Evolutionary conservation across 202 grass and related monocot species (phyloP), one percentile per base, ranked within the genome.

Genomic region (Saccharum hybrid): DNA sequence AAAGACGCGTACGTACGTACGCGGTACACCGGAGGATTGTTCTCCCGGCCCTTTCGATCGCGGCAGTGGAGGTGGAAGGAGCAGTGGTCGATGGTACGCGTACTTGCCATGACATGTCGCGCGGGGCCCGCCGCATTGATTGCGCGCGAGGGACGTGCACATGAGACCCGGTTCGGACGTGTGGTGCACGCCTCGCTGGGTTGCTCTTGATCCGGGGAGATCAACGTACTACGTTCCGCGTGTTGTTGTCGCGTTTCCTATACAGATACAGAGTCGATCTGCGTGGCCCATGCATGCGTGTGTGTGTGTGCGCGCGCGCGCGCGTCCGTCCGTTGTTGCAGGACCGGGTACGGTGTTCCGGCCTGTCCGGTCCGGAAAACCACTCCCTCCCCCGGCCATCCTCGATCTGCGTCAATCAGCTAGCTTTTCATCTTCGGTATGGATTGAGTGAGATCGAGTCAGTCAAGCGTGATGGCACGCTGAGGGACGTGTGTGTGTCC

Each of bases 41-140:
- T 60, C 73, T 76, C 52, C 65, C 30, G 21, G 4, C 4, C 68
- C 68, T 3, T 42, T 26, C 36, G n/a, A 41, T 61, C 36, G 8
- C n/a, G 1, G 2, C 6, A 31, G 72, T 37, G 30, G 4, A 10
- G 7, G 46, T 34, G 54, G 30, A 21, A 19, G 48, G 9, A 31
- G 13, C 0, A 0, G 56, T 22, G 54, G 54, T 59, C 42, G 8
- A 19, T 34, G 16, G 38, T 30, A 41, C 52, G 8, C 4, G 78
- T 67, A 67, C 77, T 31, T 81, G 78, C 52, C 26, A 21, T 67
- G 5, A 63, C 62, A 69, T 87, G 77, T 71, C 74, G 36, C 31
- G 77, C 46, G 84, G 92, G 83, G 2, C 81, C 89, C 82, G 28
- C 10, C 66, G 77, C 80, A 88, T 90, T 90, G 41, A 90, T 78